Evolutionary conservation across 106 monocot species (phyloP).

Genomic region (Dioscorea zingiberensis): DNA sequence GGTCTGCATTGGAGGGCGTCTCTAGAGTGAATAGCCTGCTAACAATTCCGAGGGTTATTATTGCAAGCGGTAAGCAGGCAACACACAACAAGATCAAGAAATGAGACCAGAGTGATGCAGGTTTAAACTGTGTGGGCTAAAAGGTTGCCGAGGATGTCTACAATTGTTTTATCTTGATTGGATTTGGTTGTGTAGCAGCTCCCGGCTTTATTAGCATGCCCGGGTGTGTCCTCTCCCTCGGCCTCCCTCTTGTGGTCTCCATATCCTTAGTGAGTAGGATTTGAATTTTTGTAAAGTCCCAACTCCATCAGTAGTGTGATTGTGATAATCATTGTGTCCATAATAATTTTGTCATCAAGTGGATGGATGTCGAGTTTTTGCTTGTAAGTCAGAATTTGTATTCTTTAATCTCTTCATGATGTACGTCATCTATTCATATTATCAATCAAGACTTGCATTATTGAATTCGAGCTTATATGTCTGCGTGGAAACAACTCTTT

Average conservation of each 20-base stretch:
- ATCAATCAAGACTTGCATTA: too few relatives aligned
- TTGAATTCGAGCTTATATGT: too few relatives aligned
- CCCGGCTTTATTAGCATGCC: neutral
- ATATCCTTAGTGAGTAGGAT: constrained; percentile 12
- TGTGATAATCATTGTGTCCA: constrained; percentile 10
- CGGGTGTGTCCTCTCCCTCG: neutral
- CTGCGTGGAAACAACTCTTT: too few relatives aligned
- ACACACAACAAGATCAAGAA: constrained; percentile 13
- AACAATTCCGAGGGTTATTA: constrained; percentile 38
- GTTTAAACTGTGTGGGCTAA: neutral
- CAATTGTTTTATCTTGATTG: neutral
- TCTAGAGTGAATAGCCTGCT: constrained; percentile 44
- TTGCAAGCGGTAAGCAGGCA: neutral
- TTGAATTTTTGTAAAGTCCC: constrained; percentile 20
- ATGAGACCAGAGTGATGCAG: neutral
- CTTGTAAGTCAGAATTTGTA: too few relatives aligned
- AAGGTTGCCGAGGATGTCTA: too few relatives aligned
- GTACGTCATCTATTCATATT: too few relatives aligned
- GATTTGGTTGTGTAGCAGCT: neutral
- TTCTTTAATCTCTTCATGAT: too few relatives aligned
- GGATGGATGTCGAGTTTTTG: too few relatives aligned
- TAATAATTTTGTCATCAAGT: too few relatives aligned
- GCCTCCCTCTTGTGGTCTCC: neutral
- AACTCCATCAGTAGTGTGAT: constrained; percentile 16
- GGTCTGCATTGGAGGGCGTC: constrained; percentile 51